Conservation (phyloP, 257 asterid species). For the Forsythia suspensa region DNA sequence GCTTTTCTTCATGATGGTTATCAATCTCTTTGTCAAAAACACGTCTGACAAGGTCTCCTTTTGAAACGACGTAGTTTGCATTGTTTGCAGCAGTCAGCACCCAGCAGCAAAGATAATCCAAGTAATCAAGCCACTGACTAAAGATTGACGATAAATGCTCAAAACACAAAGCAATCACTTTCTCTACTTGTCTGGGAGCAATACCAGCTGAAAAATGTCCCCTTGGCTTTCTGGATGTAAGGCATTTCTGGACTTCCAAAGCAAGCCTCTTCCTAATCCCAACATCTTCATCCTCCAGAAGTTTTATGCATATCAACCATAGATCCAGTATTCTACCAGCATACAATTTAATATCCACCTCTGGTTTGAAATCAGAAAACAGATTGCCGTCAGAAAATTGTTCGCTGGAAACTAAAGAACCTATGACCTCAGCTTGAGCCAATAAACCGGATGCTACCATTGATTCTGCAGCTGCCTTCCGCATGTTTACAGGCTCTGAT, state of each 20-base stretch:
- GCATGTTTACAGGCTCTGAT: constrained; percentile 72
- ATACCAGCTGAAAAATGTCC: constrained; percentile 23
- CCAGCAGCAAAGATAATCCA: constrained; percentile 71
- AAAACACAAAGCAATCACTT: constrained; percentile 73
- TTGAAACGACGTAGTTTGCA: constrained; percentile 39
- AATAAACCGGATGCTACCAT: constrained; percentile 80
- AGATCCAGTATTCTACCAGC: constrained; percentile 61
- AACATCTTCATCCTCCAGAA: constrained; percentile 91
- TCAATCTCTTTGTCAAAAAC: constrained; percentile 98
- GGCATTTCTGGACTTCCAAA: constrained; percentile 64
- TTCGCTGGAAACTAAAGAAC: constrained; percentile 39
- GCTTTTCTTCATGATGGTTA: constrained; percentile 91
- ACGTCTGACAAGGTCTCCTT: constrained; percentile 77
- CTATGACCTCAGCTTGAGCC: constrained; percentile 50
- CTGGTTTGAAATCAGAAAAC: constrained; percentile 30
- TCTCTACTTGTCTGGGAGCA: constrained; percentile 84
- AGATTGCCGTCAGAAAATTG: constrained; percentile 31
- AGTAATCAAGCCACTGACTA: constrained; percentile 68
- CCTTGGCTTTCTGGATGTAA: constrained; percentile 26
- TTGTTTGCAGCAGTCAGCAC: constrained; percentile 50
- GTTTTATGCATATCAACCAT: constrained; percentile 76
- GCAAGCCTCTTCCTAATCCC: constrained; percentile 73
- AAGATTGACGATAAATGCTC: constrained; percentile 67
- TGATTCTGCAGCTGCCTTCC: constrained; percentile 88
- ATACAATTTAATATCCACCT: constrained; percentile 43